Evolutionary conservation across 2,329 filamentous ascomycete species (phyloP).

Genomic region (Rhinocladiella similis): DNA sequence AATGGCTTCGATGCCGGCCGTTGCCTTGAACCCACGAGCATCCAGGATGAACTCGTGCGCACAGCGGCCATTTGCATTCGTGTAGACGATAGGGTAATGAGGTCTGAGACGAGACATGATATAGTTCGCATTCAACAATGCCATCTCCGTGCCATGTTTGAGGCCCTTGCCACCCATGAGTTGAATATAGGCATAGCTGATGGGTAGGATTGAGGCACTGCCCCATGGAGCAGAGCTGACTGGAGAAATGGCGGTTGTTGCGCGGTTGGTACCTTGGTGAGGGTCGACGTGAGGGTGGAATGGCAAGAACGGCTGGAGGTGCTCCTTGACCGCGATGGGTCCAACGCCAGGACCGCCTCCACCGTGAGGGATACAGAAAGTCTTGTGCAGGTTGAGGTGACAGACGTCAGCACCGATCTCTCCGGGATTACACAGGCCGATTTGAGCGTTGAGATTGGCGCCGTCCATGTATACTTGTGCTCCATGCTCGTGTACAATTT

Average conservation of each 20-base stretch:
- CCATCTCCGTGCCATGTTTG: constrained; percentile 86
- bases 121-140: constrained; percentile 96
- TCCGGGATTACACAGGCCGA: constrained; percentile 89
- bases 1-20: constrained; percentile 82
- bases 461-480: constrained; percentile 99
- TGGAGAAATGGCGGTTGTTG: constrained; percentile 60
- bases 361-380: constrained; percentile 96
- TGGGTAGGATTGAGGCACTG: constrained; percentile 87
- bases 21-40: constrained; percentile 78
- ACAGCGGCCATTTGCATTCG: constrained; percentile 81
- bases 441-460: constrained; percentile 98
- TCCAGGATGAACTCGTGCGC: constrained; percentile 98
- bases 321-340: constrained; percentile 85
- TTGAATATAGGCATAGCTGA: constrained; percentile 92
- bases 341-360: constrained; percentile 92
- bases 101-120: constrained; percentile 82
- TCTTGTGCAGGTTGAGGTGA: constrained; percentile 97
- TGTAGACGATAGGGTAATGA: constrained; percentile 91
- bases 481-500: constrained; percentile 81
- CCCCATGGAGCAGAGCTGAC: constrained; percentile 83
- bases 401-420: constrained; percentile 96
- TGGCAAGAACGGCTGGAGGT: constrained; percentile 75
- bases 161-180: constrained; percentile 86
- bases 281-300: constrained; percentile 62
- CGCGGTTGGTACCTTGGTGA: constrained; percentile 29